phyloP scores from a whole-genome alignment of 2,329 filamentous ascomycete genomes.

The Cercospora brassicicola region DNA sequence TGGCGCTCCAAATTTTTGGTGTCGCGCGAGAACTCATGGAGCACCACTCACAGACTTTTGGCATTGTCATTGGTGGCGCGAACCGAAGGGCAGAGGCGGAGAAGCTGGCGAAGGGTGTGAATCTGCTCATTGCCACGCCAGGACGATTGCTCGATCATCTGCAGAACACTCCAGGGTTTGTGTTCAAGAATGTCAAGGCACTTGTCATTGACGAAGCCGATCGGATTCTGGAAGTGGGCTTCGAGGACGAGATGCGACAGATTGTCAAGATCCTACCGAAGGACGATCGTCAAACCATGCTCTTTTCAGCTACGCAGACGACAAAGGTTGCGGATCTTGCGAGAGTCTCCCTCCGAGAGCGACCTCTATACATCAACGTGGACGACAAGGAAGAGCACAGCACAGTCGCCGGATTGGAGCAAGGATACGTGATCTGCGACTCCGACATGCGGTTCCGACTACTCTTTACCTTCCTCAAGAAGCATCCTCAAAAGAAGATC shows the following conservation, averaged over 20 bases:
- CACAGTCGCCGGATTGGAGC: constrained; percentile 90
- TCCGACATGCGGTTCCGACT: constrained; percentile 91
- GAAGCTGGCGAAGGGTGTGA: constrained; percentile 91
- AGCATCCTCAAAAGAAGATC: constrained; percentile 91
- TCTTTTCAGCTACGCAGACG: constrained; percentile 98
- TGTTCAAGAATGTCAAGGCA: constrained; percentile 89
- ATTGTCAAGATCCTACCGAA: constrained; percentile 92
- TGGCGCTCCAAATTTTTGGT: constrained; percentile 93
- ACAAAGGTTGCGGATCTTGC: constrained; percentile 98
- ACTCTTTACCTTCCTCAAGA: constrained; percentile 90
- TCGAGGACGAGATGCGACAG: constrained; percentile 97
- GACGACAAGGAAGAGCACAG: constrained; percentile 85
- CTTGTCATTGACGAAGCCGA: constrained; percentile 96
- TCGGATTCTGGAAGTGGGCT: constrained; percentile 92
- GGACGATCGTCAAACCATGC: constrained; percentile 86
- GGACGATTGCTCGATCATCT: constrained; percentile 91
- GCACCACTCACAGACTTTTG: constrained; percentile 90
- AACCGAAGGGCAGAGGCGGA: constrained; percentile 88
- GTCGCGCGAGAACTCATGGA: constrained; percentile 91
- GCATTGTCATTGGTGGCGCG: constrained; percentile 93
- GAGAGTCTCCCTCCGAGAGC: constrained; percentile 84
- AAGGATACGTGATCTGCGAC: constrained; percentile 93
- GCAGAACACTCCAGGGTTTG: constrained; percentile 84
- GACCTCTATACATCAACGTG: constrained; percentile 95
- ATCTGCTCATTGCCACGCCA: constrained; percentile 89